Percentiles rank a stretch among this genome's conserved stretches.
Conservation (phyloP, 441 rosid species). For the Melastoma candidum region DNA sequence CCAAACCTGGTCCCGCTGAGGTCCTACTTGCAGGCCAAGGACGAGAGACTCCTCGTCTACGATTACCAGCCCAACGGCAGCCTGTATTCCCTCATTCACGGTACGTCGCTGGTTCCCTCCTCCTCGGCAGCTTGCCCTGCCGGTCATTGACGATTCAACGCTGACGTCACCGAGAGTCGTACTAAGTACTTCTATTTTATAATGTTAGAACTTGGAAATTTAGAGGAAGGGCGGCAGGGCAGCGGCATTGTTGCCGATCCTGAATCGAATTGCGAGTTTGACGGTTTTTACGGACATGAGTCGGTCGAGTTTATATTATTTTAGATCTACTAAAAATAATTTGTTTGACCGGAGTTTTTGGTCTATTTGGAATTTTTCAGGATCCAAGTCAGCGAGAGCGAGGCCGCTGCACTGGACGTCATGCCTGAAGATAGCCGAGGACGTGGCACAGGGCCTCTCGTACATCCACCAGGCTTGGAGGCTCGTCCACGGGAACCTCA, state of each 20-base stretch:
- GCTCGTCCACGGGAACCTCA: conserved; percentile 75
- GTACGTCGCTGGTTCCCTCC: conserved; percentile 17
- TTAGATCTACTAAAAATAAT: too few species aligned
- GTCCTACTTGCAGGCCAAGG: conserved; percentile 69
- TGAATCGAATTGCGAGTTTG: too few species aligned
- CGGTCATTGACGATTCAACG: too few species aligned
- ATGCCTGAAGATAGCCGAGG: conserved; percentile 88
- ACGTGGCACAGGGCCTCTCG: conserved; percentile 88
- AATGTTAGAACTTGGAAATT: too few species aligned
- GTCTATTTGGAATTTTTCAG: conserved; percentile 20
- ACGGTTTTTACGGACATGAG: too few species aligned
- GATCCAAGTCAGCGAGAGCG: conserved; percentile 71
- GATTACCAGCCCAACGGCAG: conserved; percentile 92
- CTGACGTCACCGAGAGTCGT: too few species aligned
- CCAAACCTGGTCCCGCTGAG: conserved; percentile 75
- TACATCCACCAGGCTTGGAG: conserved; percentile 90
- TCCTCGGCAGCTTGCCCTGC: too few species aligned
- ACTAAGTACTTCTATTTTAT: too few species aligned
- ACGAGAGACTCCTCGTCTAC: conserved; percentile 67
- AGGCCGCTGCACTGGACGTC: conserved; percentile 98
- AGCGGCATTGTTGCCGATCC: too few species aligned
- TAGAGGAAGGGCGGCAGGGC: too few species aligned
- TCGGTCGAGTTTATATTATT: too few species aligned
- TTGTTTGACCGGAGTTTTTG: too few species aligned
- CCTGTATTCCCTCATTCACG: conserved; percentile 70